These are phyloP conservation scores for Neonectria ditissima DNA, from an alignment of 2,329 filamentous ascomycete species.

Conservation along the genomic window DNA sequence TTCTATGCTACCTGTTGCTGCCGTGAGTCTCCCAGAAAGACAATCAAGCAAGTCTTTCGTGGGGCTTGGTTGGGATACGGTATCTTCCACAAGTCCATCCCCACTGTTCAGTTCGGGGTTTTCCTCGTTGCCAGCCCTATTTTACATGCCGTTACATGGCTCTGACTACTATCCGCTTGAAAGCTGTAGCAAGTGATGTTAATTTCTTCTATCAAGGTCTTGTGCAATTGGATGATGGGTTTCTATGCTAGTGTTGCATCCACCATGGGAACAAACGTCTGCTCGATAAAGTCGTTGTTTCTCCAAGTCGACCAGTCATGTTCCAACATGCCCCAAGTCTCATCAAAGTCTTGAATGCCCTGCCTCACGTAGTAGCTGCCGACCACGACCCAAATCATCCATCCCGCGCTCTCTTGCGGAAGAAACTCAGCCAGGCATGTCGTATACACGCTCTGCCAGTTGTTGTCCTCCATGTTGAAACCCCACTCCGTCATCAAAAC, in stretches of 20 bases:
- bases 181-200: too few relatives aligned
- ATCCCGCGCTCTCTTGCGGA: conserved; percentile 61
- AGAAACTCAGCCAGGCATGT: conserved; percentile 64
- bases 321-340: conserved; percentile 67
- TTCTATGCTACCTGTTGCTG: too few relatives aligned
- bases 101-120: conserved; percentile 73
- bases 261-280: conserved; percentile 56
- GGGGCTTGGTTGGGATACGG: conserved; percentile 89
- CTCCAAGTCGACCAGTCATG: conserved; percentile 67
- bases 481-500: conserved; percentile 67
- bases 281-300: conserved; percentile 55
- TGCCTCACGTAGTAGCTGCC: conserved; percentile 69
- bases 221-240: too few relatives aligned
- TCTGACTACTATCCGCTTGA: too few relatives aligned
- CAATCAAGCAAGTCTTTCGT: conserved; percentile 84
- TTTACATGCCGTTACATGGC: conserved; percentile 83
- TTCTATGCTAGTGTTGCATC: conserved; percentile 32
- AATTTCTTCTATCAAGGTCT: too few relatives aligned
- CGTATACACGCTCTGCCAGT: conserved; percentile 62
- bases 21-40: too few relatives aligned
- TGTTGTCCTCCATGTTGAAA: conserved; percentile 61
- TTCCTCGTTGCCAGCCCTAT: conserved; percentile 86
- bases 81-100: conserved; percentile 80
- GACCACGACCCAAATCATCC: conserved; percentile 70
- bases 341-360: conserved; percentile 66